A percentile compares a stretch with the other conserved stretches of the same genome.
Evolutionary conservation across 2,329 filamentous ascomycete genomes (phyloP).

Genomic region (Claviceps quebecensis): DNA sequence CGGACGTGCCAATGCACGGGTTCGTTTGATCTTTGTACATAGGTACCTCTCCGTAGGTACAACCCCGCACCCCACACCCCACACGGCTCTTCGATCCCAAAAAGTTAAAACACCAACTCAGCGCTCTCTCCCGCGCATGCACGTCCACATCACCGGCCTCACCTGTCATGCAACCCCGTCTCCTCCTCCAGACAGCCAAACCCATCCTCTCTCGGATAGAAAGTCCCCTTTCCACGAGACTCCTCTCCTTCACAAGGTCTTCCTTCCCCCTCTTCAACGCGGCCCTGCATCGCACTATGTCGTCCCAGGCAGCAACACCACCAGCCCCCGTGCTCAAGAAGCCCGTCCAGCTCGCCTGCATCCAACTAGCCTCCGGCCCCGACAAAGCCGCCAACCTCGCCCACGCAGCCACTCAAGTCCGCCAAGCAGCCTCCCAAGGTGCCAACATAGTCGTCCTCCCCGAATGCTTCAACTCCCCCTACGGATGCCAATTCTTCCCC

Average conservation of each 20-base stretch:
- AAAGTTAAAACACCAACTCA: not conserved
- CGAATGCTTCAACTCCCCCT: slow-evolving; percentile 98
- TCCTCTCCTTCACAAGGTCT: too few relatives aligned
- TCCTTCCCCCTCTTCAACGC: too few relatives aligned
- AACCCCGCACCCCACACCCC: too few relatives aligned
- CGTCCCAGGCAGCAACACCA: not conserved
- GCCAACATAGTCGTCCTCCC: slow-evolving; percentile 83
- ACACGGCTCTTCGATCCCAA: too few relatives aligned
- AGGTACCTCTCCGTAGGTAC: too few relatives aligned
- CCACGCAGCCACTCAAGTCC: slow-evolving; percentile 68
- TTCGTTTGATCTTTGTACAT: too few relatives aligned
- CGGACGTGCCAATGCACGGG: too few relatives aligned
- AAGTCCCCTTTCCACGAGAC: too few relatives aligned
- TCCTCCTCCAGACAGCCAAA: not conserved
- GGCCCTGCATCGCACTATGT: not conserved
- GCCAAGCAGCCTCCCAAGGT: slow-evolving; percentile 61
- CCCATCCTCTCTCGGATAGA: not conserved
- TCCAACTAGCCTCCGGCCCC: slow-evolving; percentile 67
- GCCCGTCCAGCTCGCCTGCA: slow-evolving; percentile 63
- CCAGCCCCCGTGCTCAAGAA: slow-evolving; percentile 46
- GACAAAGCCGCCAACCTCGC: slow-evolving; percentile 78
- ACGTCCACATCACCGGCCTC: not conserved
- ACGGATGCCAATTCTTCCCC: slow-evolving; percentile 81
- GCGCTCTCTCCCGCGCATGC: not conserved
- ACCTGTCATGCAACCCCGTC: slow-evolving; percentile 1